Evolutionary conservation across 331 rosid species (phyloP), one percentile per base, ranked within the genome.

Genomic region (Arachis monticola): DNA sequence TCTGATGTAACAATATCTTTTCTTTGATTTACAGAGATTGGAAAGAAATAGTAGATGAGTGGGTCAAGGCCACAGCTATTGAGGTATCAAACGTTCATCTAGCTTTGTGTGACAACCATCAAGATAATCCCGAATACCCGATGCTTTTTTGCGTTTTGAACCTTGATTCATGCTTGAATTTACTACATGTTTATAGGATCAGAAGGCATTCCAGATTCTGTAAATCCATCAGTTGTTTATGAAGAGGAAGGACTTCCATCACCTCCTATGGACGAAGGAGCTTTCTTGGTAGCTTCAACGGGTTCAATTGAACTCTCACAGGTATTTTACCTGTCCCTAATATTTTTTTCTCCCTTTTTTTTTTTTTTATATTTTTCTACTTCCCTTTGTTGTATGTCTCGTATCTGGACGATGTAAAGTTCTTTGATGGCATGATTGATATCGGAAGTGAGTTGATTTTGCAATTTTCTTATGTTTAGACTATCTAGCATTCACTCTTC

Each of bases 231-330:
- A 56, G 83, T 75, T n/a, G 79, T 84, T 38, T 85, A 85, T 47
- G 93, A 87, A 77, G 98, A 17, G 22, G 22, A 17, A 17, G 22
- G 22, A 17, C 22, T 17, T 17, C 22, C 22, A 17, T 17, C 22
- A 51, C 97, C 97, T 82, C 99, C 99, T 47, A 40, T 95, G 80
- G 99, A 95, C 65, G 97, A 90, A 67, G 88, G 88, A 32, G 93
- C 80, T 57, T 87, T 95, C 83, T 83, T 92, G 78, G 83, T 89
- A 7, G 72, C 96, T 52, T 87, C 75, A 60, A 41, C 93, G 52
- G 82, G 84, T 32, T 66, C 97, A 10, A 92, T 95, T 32, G 97
- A 95, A 78, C 92, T 95, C 76, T 88, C 99, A 2, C 83, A 88
- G 87, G 98, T 93, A 85, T 62, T 17, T 42, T 45, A 48, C 48